Conservation (phyloP, 371 early-diverging fungal genomes). For the Syncephalis fuscata region DNA sequence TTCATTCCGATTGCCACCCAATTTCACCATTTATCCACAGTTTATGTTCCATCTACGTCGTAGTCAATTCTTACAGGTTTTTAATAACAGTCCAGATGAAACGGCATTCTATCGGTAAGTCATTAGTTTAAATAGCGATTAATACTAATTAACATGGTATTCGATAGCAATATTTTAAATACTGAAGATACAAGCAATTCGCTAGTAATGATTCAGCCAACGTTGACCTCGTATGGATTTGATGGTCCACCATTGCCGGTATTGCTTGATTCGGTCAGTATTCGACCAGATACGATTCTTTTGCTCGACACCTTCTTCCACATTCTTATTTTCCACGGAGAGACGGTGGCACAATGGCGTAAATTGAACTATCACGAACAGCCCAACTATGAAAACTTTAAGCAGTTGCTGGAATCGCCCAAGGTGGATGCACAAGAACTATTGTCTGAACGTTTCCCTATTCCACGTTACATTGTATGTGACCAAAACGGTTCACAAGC, state of each 20-base stretch:
- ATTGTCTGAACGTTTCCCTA: slow-evolving; percentile 89
- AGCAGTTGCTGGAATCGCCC: slow-evolving; percentile 80
- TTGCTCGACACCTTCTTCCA: slow-evolving; percentile 98
- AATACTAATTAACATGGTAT: background rate
- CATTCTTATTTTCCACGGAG: slow-evolving; percentile 92
- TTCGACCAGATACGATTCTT: slow-evolving; percentile 90
- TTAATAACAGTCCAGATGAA: slow-evolving; percentile 98
- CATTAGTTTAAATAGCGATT: background rate
- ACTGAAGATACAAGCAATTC: slow-evolving; percentile 92
- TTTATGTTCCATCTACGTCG: slow-evolving; percentile 99
- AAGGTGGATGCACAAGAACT: slow-evolving; percentile 80
- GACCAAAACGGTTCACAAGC: slow-evolving; percentile 98
- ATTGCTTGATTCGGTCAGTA: slow-evolving; percentile 91
- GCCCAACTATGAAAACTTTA: slow-evolving; percentile 87
- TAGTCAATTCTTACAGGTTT: slow-evolving; percentile 96
- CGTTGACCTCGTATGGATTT: slow-evolving; percentile 87
- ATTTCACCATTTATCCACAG: slow-evolving; percentile 98
- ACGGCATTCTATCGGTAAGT: slow-evolving; percentile 84
- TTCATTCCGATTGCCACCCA: slow-evolving; percentile 82
- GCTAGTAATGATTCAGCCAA: slow-evolving; percentile 98
- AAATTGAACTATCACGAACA: slow-evolving; percentile 85
- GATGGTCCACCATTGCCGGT: slow-evolving; percentile 88
- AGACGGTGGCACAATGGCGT: slow-evolving; percentile 83
- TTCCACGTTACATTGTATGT: slow-evolving; percentile 96
- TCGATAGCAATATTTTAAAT: slow-evolving; percentile 68